Evolutionary conservation across 2,329 filamentous ascomycete species (phyloP).

Genomic region (Trichoderma gracile): DNA sequence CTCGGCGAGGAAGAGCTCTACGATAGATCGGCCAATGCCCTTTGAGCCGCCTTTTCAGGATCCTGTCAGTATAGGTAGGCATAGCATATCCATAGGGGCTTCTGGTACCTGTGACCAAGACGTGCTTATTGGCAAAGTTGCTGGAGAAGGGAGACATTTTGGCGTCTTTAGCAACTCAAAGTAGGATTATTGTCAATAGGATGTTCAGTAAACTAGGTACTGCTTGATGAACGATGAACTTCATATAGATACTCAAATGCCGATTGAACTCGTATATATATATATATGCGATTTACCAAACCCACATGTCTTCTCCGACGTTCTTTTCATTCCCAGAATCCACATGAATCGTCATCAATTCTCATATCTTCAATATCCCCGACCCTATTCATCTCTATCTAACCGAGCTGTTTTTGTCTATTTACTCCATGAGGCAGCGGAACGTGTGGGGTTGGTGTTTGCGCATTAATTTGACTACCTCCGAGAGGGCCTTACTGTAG

Average conservation of each 20-base stretch:
- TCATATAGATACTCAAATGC: not conserved
- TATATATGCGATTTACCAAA: not conserved
- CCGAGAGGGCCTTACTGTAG: not conserved
- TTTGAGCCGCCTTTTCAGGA: conserved; percentile 31
- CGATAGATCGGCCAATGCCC: conserved; percentile 32
- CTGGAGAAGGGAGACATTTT: not conserved
- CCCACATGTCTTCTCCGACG: not conserved
- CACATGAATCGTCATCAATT: not conserved
- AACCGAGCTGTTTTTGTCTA: conserved; percentile 1
- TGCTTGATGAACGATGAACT: no score
- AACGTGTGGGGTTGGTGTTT: not conserved
- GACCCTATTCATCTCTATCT: not conserved
- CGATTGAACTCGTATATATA: not conserved
- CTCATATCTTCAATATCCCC: not conserved
- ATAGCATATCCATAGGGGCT: not conserved
- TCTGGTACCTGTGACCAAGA: conserved; percentile 1
- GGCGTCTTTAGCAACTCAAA: not conserved
- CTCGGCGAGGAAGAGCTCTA: conserved; percentile 31
- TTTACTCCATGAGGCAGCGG: not conserved
- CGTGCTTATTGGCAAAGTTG: conserved; percentile 5
- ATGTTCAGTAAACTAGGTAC: no score
- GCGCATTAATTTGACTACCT: not conserved
- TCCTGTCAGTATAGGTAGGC: not conserved
- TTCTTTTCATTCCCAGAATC: not conserved
- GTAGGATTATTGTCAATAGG: no score